Evolutionary conservation across 2,329 filamentous ascomycete species (phyloP), one percentile per base, ranked within the genome.

Genomic region (Verticillium zaregamsianum): DNA sequence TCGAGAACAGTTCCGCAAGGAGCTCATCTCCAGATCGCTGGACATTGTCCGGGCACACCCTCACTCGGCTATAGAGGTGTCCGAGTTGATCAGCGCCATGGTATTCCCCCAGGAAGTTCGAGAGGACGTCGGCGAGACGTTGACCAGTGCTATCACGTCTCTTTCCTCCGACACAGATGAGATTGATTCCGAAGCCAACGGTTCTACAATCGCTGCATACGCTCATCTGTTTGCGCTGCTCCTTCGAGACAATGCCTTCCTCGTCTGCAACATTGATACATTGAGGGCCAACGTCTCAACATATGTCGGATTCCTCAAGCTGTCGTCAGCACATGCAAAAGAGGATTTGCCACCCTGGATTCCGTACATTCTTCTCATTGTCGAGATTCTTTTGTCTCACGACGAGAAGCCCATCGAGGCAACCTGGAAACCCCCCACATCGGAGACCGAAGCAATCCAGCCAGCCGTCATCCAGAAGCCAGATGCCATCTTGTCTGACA

Each of bases 301-400:
- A 40, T 86, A 97, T 64, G 82, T 97, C 32, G 83, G 81, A 2
- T 97, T 97, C 73, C 85, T 99, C 67, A 89, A 90, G 68, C 79
- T 93, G 4, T 80, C 86, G 5, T 79, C 86, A 0, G 85, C 88
- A 31, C 85, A 89, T 61, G 82, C 90, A 3, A 79, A 83, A 0
- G 91, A 96, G 57, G 90, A 95, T 62, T 80, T 92, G n/a, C 91
- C 93, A 5, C 91, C 92, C 1, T 99, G 94, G 93, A 90, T 98
- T 66, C 91, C 92, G 14, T 93, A 95, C 70, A 87, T 98, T 35
- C 81, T 99, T 37, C 82, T 98, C 17, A 90, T 99, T 58, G 83
- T 98, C 57, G 95, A 99, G 79, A 91, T 91, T 59, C 81, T 98
- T 35, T 80, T 99, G n/a, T 90, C 90, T 15, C 91, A 96, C 68